Evolutionary conservation across 1,284 basidiomycete genomes (phyloP).

Genomic region (Microbotryum silenes-acaulis): DNA sequence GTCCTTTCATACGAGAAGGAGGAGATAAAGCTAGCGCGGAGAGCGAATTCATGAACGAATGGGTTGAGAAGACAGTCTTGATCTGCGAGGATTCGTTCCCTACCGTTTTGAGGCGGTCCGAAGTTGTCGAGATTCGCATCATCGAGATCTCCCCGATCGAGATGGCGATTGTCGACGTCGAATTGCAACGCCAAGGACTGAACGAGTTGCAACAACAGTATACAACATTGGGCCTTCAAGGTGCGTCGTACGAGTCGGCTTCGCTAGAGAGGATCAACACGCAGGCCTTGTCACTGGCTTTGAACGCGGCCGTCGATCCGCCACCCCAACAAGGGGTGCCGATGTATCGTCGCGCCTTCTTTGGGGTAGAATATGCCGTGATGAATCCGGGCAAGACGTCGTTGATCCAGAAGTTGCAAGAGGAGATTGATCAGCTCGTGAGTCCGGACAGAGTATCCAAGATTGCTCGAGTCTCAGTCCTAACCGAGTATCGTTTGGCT

Average conservation of each 20-base stretch:
- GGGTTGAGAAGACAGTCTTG: slow-evolving; percentile 72
- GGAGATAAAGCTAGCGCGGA: slow-evolving; percentile 46
- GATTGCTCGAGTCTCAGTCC: too few relatives aligned
- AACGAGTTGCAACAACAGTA: slow-evolving; percentile 62
- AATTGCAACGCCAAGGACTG: slow-evolving; percentile 67
- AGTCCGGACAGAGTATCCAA: slow-evolving; percentile 21
- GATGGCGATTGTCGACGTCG: slow-evolving; percentile 71
- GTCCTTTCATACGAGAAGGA: slow-evolving; percentile 57
- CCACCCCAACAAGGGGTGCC: slow-evolving; percentile 68
- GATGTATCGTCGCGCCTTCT: slow-evolving; percentile 68
- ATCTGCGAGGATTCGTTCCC: slow-evolving; percentile 74
- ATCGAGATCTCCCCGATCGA: slow-evolving; percentile 80
- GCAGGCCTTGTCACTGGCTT: slow-evolving; percentile 74
- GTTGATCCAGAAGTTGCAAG: slow-evolving; percentile 60
- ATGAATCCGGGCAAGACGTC: slow-evolving; percentile 63
- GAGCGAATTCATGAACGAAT: slow-evolving; percentile 43
- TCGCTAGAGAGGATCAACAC: slow-evolving; percentile 42
- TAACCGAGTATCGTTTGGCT: too few relatives aligned
- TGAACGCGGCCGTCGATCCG: slow-evolving; percentile 81
- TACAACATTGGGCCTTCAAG: slow-evolving; percentile 47
- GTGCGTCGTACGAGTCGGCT: not conserved
- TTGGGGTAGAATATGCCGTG: slow-evolving; percentile 59
- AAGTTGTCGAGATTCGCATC: slow-evolving; percentile 67
- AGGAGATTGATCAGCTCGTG: slow-evolving; percentile 75
- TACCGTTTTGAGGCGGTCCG: slow-evolving; percentile 80